phyloP scores from a whole-genome alignment of 805 yeast genomes.

The Candida insectorum region DNA sequence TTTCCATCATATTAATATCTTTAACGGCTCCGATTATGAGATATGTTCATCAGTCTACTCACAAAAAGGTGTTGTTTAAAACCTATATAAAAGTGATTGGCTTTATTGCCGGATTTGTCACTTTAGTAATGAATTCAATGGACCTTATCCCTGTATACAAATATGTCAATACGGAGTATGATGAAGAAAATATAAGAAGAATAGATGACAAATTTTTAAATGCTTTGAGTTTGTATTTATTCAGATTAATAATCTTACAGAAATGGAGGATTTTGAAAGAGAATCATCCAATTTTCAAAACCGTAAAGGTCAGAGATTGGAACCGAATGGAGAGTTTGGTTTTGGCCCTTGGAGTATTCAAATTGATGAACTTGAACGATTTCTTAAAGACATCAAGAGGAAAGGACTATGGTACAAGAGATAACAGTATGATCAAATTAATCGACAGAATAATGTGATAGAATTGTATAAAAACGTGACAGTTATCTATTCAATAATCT shows the following conservation, averaged over 20 bases:
- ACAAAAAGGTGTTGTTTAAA: conserved; percentile 26
- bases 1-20: conserved; percentile 31
- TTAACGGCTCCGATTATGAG: conserved; percentile 30
- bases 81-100: conserved; percentile 34
- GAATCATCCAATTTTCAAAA: conserved; percentile 31
- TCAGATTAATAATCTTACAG: conserved; percentile 32
- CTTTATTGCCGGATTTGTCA: conserved; percentile 26
- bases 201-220: conserved; percentile 25
- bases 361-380: conserved; percentile 36
- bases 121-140: conserved; percentile 22
- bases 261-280: conserved; percentile 42
- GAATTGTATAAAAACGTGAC: background rate
- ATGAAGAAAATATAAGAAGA: conserved; percentile 14
- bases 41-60: conserved; percentile 12
- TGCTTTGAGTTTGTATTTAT: conserved; percentile 28
- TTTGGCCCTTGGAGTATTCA: conserved; percentile 34
- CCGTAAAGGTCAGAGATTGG: conserved; percentile 27
- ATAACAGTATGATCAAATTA: conserved; percentile 15
- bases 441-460: conserved; percentile 21
- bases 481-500: conserved; percentile 1
- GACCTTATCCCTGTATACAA: conserved; percentile 19
- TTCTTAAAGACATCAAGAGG: conserved; percentile 19
- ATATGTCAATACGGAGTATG: conserved; percentile 9
- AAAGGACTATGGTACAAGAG: conserved; percentile 14
- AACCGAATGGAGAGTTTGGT: conserved; percentile 27